phyloP scores from a whole-genome alignment of 108 stramenopile species.

The Fistulifera pelliculosa region DNA sequence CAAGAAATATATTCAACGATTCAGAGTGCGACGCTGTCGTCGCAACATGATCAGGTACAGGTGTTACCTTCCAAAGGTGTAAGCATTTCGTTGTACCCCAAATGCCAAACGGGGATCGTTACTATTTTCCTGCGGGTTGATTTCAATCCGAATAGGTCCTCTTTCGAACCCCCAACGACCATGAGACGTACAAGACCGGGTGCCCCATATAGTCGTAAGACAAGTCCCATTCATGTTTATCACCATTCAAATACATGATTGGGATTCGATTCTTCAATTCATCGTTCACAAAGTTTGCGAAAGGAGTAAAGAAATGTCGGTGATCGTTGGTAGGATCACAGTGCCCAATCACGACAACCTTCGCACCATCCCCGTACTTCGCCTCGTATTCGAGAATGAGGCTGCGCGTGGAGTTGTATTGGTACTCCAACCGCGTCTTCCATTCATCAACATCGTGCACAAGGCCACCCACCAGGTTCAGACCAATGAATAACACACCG shows the following conservation, averaged over 20 bases:
- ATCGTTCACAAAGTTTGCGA: slow-evolving; percentile 8
- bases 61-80: too few species aligned
- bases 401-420: slow-evolving; percentile 12
- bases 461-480: slow-evolving; percentile 25
- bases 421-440: slow-evolving; percentile 9
- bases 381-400: slow-evolving; percentile 7
- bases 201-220: slow-evolving; percentile 9
- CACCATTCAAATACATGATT: slow-evolving; percentile 27
- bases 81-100: too few species aligned
- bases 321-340: slow-evolving; percentile 14
- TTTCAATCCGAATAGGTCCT: slow-evolving; percentile 18
- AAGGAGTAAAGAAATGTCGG: slow-evolving; percentile 15
- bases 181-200: slow-evolving; percentile 13
- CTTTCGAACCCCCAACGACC: slow-evolving; percentile 21
- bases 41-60: too few species aligned
- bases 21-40: too few species aligned
- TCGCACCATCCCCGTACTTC: neutral
- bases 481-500: slow-evolving; percentile 24
- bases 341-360: slow-evolving; percentile 28
- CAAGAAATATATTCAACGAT: too few species aligned
- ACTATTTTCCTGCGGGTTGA: neutral
- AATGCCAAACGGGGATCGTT: too few species aligned
- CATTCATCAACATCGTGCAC: slow-evolving; percentile 16
- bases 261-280: slow-evolving; percentile 17
- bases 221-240: slow-evolving; percentile 21